Percentiles rank a stretch among this genome's conserved stretches.
These are phyloP conservation scores for Kodamaea arcana DNA, from an alignment of 1,139 yeast genomes.

Conservation along the genomic window DNA sequence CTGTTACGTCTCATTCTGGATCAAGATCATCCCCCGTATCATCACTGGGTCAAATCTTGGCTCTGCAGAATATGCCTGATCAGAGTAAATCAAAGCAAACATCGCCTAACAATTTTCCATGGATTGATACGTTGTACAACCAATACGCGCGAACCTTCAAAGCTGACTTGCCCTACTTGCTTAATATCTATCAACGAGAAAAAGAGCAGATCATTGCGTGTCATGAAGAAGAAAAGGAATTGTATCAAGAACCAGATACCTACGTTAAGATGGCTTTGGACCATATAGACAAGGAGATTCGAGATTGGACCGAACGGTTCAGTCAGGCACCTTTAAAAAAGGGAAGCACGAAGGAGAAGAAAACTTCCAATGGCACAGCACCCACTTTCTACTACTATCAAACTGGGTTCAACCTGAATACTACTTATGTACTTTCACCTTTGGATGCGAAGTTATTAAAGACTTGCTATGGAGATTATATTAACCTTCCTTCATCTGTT, in stretches of 20 bases:
- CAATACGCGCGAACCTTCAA: conserved; percentile 54
- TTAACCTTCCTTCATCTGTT: conserved; percentile 62
- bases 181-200: conserved; percentile 55
- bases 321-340: conserved; percentile 1
- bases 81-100: neutral
- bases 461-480: conserved; percentile 56
- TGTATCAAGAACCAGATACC: conserved; percentile 58
- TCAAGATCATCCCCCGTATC: neutral
- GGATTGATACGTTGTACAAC: conserved; percentile 18
- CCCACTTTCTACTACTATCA: conserved; percentile 53
- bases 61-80: too few species aligned
- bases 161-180: conserved; percentile 54
- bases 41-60: neutral
- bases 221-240: conserved; percentile 51
- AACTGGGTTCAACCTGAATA: conserved; percentile 64
- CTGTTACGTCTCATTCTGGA: neutral
- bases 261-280: conserved; percentile 55
- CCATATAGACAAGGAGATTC: conserved; percentile 47
- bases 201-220: conserved; percentile 43
- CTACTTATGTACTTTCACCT: conserved; percentile 68
- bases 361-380: neutral
- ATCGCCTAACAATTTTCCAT: neutral
- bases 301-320: conserved; percentile 26
- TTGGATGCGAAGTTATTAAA: conserved; percentile 74
- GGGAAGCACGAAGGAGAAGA: neutral